Base-by-base conservation (phyloP, 352 stramenopile genomes). In the Globisporangium alternatum region DNA sequence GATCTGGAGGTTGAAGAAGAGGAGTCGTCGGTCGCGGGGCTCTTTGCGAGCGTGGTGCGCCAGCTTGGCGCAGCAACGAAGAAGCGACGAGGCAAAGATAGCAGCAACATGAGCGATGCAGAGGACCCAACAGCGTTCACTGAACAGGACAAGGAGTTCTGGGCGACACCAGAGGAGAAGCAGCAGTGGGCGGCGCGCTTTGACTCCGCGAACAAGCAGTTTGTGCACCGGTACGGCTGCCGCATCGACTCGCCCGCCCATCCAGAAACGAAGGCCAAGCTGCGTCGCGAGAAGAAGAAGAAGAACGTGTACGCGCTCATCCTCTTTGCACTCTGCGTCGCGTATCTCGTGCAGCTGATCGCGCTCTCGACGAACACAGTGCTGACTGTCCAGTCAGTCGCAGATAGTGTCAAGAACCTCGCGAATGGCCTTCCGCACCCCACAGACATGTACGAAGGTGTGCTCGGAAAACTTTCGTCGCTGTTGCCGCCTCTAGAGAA, bases 281-380 rank as follows among this genome's bases (percentile, higher is more conserved):
- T 79, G 28, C 69, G 66, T 1, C 69, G 61, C n/a, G 72, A 79
- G 48, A 56, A 65, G 47, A 66, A 65, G 45, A 59, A 57, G 21
- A 61, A 66, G 37, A 59, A 41, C 15, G 58, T 45, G 61, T 75
- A 70, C 39, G 53, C 53, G 17, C 41, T 76, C 28, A 60, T 75
- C 49, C 52, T 79, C 33, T 54, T 76, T 19, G 69, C 45, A n/a
- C 43, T 79, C 15, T 64, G 54, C 13, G 52, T 66, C 21, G 66
- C 53, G 41, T 79, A 76, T 22, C 33, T 74, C 7, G 52, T 70
- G 13, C 72, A 71, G n/a, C 25, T 79, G 51, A 33, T 75, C 9
- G 56, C 28, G 17, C 44, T 56, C n/a, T 69, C 54, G n/a, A 43
- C 64, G 21, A 21, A 59, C 1, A 39, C 47, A 3, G 48, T 64